phyloP scores from a whole-genome alignment of 768 basidiomycete genomes.

The Terana coerulea region DNA sequence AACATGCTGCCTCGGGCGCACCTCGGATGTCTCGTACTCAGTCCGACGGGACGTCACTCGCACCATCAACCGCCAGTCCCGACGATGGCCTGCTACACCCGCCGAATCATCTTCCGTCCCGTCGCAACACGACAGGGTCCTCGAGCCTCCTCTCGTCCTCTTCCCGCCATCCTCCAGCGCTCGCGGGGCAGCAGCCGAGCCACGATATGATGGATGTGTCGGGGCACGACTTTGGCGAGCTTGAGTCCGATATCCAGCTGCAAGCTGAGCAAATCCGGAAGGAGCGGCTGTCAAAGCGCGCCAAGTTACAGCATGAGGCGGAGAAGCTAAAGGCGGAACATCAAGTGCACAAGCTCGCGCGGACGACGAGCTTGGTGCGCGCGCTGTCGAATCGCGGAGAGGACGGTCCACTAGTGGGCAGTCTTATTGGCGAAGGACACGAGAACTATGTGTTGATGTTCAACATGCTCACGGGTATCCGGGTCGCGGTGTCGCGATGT shows the following conservation, averaged over 20 bases:
- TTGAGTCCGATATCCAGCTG: constrained; percentile 80
- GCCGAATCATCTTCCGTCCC: constrained; percentile 31
- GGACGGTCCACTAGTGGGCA: constrained; percentile 74
- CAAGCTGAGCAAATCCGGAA: constrained; percentile 84
- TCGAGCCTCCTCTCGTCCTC: constrained; percentile 11
- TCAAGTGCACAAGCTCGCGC: constrained; percentile 47
- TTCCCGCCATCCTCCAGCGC: constrained; percentile 17
- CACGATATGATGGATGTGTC: constrained; percentile 13
- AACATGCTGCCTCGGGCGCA: constrained; percentile 24
- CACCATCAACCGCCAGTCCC: constrained; percentile 21
- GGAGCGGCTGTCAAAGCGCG: constrained; percentile 72
- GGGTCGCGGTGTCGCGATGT: constrained; percentile 92
- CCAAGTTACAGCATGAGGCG: constrained; percentile 58
- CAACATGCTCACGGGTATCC: constrained; percentile 99
- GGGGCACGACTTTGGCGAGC: constrained; percentile 44
- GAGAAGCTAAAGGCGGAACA: constrained; percentile 60
- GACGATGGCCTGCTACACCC: constrained; percentile 53
- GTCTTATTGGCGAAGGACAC: constrained; percentile 96
- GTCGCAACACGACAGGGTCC: constrained; percentile 73
- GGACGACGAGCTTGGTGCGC: constrained; percentile 22
- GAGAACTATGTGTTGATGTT: constrained; percentile 99
- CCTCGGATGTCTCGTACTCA: constrained; percentile 12
- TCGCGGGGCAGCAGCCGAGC: constrained; percentile 13
- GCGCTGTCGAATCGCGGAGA: constrained; percentile 37
- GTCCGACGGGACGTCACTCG: constrained; percentile 20